These are phyloP conservation scores for Botrytis byssoidea DNA, from an alignment of 2,329 filamentous ascomycete genomes.

Conservation along the genomic window DNA sequence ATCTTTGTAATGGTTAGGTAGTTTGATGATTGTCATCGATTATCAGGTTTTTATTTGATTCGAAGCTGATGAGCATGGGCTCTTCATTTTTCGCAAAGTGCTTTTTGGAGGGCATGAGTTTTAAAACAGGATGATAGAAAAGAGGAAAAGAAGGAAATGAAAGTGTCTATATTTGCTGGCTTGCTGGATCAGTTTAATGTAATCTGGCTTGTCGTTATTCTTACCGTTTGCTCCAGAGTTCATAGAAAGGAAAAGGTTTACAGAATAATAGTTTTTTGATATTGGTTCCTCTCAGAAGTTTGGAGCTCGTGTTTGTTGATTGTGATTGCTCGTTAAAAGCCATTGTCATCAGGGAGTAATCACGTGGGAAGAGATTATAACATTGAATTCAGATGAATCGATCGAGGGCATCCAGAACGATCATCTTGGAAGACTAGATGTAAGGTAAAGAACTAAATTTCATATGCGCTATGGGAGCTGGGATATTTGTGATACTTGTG, in stretches of 20 bases:
- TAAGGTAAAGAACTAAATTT: too few relatives aligned
- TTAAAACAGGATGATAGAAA: neutral
- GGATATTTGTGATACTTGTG: neutral
- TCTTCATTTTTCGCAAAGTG: neutral
- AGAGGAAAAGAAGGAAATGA: neutral
- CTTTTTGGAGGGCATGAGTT: rapidly evolving
- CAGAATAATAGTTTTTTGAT: neutral
- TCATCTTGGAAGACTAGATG: too few relatives aligned
- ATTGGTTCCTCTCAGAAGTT: neutral
- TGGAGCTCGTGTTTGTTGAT: rapidly evolving
- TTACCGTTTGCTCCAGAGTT: rapidly evolving
- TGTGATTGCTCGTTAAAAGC: neutral
- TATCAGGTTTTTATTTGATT: neutral
- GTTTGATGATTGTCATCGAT: neutral
- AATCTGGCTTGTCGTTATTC: neutral
- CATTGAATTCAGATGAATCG: neutral
- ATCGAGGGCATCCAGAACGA: neutral
- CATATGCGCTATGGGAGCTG: neutral
- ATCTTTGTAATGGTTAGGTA: too few relatives aligned
- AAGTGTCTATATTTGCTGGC: too few relatives aligned
- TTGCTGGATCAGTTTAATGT: neutral
- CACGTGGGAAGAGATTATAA: neutral
- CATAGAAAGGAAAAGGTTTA: neutral
- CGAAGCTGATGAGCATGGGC: neutral
- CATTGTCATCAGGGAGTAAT: neutral